Evolutionary conservation across 768 basidiomycete species (phyloP).

Genomic region (Phanerochaete carnosa): DNA sequence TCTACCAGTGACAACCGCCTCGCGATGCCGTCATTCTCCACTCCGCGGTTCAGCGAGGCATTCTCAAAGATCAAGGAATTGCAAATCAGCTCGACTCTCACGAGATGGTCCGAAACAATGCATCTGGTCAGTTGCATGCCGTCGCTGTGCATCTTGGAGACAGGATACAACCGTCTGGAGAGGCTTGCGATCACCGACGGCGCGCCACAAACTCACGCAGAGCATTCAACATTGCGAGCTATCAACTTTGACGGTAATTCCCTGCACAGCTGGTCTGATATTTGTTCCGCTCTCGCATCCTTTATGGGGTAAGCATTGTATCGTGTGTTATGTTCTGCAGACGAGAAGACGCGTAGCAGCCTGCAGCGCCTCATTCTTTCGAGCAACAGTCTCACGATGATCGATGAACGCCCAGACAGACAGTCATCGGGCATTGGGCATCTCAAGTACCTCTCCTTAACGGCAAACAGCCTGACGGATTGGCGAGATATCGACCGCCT

Average conservation of each 20-base stretch:
- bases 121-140: constrained; percentile 51
- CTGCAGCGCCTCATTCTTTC: constrained; percentile 65
- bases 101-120: constrained; percentile 68
- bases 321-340: background rate
- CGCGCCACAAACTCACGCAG: background rate
- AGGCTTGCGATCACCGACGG: constrained; percentile 20
- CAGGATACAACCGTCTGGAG: constrained; percentile 65
- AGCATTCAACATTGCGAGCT: constrained; percentile 32
- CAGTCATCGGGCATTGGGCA: constrained; percentile 22
- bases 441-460: constrained; percentile 61
- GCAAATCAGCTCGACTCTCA: constrained; percentile 70
- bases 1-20: constrained; percentile 66
- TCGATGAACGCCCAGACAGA: constrained; percentile 22
- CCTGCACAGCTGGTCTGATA: constrained; percentile 52
- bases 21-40: constrained; percentile 30
- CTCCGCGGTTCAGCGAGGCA: constrained; percentile 31
- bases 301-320: constrained; percentile 40
- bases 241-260: constrained; percentile 74
- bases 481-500: constrained; percentile 70
- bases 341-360: constrained; percentile 32
- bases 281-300: constrained; percentile 40
- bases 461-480: constrained; percentile 50
- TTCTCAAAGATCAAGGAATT: constrained; percentile 59
- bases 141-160: constrained; percentile 51
- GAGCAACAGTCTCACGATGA: constrained; percentile 52